Base-by-base conservation (phyloP, 768 basidiomycete genomes). In the Kwoniella sp. region DNA sequence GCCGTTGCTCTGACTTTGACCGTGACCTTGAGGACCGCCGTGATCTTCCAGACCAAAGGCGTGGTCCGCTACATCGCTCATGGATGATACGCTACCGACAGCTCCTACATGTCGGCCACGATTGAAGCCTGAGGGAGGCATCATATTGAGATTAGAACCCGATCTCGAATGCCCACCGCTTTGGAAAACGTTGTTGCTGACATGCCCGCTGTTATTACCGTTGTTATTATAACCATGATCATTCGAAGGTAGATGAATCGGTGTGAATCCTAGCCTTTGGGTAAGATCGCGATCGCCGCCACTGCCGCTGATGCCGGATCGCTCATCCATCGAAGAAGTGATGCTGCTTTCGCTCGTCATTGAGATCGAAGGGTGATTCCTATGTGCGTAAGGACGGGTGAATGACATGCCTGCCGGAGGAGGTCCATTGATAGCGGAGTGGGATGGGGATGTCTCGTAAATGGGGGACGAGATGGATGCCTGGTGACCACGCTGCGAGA, bases 381-480 rank as follows among this genome's bases (percentile, higher is more conserved):
- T 37, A 29, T 60, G 58, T 9, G 37, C 50, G 22, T 50, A 51
- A 4, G 36, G 24, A 19, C 58, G 17, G 19, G 21, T 52, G 50
- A 27, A 49, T 10, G 40, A 50, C 17, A 49, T 47, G 25, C 26
- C 19, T 21, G 22, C 21, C 7, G 33, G 36, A 24, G 27, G 25
- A 1, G 24, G 22, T 2, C 61, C 60, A n/a, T 62, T 62, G 7
- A 55, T 50, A 15, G 46, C 15, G 4, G 54, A 40, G 21, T 57
- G 62, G 1, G 62, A 51, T 44, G 55, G 62, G 26, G 55, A 63
- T 5, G 54, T 33, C 24, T 76, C 74, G 40, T 67, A 71, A n/a
- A 73, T 63, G 1, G 74, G 74, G 7, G 71, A 72, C 19, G 71
- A 58, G 57, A 76, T 69, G 1, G 70, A 72, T 5, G 65, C 71